A percentile compares a stretch with the other conserved stretches of the same genome.
These are phyloP conservation scores for Calonectria ilicicola DNA, from an alignment of 2,329 filamentous ascomycete species.

Conservation along the genomic window DNA sequence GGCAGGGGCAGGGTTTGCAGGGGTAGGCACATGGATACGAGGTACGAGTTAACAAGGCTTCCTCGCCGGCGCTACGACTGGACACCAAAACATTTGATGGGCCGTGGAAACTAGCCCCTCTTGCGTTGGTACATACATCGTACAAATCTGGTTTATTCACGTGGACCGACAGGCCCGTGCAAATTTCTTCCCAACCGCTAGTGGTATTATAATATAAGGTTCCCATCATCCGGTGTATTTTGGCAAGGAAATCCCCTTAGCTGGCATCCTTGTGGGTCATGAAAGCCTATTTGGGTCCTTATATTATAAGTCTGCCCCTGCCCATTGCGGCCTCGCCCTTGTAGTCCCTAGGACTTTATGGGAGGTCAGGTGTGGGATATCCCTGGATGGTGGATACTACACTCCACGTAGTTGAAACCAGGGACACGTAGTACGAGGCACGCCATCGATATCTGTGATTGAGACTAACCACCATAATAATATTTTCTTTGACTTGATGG, in stretches of 20 bases:
- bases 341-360: not conserved
- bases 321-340: not conserved
- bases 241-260: not conserved
- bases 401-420: slow-evolving; percentile 31
- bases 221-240: slow-evolving; percentile 5
- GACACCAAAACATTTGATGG: slow-evolving; percentile 7
- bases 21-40: slow-evolving; percentile 15
- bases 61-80: not conserved
- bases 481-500: not conserved
- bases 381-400: slow-evolving; percentile 2
- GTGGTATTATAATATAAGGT: slow-evolving; percentile 12
- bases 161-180: not conserved
- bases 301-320: not conserved
- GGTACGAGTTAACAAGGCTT: not conserved
- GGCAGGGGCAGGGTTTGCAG: slow-evolving; percentile 6
- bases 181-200: not conserved
- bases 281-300: not conserved
- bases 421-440: slow-evolving; percentile 26
- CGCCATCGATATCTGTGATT: slow-evolving; percentile 16
- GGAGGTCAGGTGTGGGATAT: slow-evolving; percentile 1
- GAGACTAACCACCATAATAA: not conserved
- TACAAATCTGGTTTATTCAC: not conserved
- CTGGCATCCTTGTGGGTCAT: not conserved
- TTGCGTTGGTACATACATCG: not conserved
- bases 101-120: not conserved